Base-by-base conservation (phyloP, 768 basidiomycete species). In the Thelephora aurantiotincta region DNA sequence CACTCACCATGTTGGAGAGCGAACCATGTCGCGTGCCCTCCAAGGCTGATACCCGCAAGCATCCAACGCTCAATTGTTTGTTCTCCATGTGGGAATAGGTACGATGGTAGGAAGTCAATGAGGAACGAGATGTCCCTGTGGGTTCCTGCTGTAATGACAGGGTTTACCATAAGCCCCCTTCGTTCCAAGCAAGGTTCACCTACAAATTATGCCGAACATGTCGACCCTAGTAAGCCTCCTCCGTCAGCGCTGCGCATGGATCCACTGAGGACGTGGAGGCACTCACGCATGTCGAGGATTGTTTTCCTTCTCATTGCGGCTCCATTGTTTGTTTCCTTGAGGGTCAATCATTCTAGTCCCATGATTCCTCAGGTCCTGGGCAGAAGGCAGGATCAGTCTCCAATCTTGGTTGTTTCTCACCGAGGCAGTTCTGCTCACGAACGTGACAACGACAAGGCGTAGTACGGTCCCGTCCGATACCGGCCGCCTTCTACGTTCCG, bases 1-100 rank as follows among this genome's bases (percentile, higher is more conserved):
- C 65, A 18, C 72, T 57, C 33, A 74, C 74, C 74, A 41, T 70
- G 57, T n/a, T 57, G 56, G 5, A 88, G 70, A 1, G 71, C 66
- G 26, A 83, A 70, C 89, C 90, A 93, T 0, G 84, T 70, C 0
- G 86, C 72, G 58, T 96, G 89, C 0, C 89, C 90, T 0, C 90
- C 91, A 0, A 96, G 74, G 51, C 82, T 86, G 54, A 82, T 70
- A 0, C 91, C 91, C 0, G 75, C 72, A 2, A 83, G 68, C 11
- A 77, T 77, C 80, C 82, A 96, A 48, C 76, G 70, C 5, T 64
- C 69, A 34, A 93, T 71, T 12, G 56, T 58, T 22, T 75, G 69
- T 53, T 88, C 79, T 11, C 65, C 77, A 11, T 63, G 52, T 0
- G 89, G 87, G 57, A 81, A 93, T 7, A 93, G 60, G 57, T 80